Evolutionary conservation across 192 early-diverging fungal genomes (phyloP), one percentile per base, ranked within the genome.

Genomic region (Spizellomyces punctatus): DNA sequence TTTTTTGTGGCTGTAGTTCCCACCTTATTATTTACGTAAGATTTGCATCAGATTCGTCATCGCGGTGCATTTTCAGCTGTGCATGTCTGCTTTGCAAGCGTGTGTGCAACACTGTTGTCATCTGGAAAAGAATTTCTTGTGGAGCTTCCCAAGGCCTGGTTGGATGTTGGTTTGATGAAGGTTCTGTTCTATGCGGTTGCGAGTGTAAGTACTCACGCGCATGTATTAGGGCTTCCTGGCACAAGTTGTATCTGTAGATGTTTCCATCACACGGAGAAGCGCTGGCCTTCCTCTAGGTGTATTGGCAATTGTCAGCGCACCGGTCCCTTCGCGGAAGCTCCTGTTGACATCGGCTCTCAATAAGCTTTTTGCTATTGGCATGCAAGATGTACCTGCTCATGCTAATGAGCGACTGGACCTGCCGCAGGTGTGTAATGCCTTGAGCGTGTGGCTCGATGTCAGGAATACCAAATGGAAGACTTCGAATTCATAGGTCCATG

Each of bases 61-160:
- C 89, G 90, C 52, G 96, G 96, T 7, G 96, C 96, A 8, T 98
- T 98, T 72, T 89, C 91, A 0, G 89, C 94, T 5, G 92, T 96
- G 0, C 91, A 94, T 72, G 88, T 90, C 19, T 89, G 87, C 44
- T 96, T 94, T 63, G 81, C 89, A 8, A 76, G 71, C 0, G 76
- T 96, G 0, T 95, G 92, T 71, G 80, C 88, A 12, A 78, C 88
- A 42, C 81, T 95, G 46, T 74, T 92, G 64, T 78, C 78, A 47
- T 91, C 89, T 3, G 59, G 81, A 41, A 81, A 82, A 46, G 42
- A 76, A 9, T 63, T 66, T 5, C 76, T 94, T 12, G 81, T 83
- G 46, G 72, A 73, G 6, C 66, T 90, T 2, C 94, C 92, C 9
- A 63, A 78, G 46, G 61, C 59, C 10, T 98, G 96, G 96, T 76